Base-by-base conservation (phyloP, 2,329 filamentous ascomycete species). In the Aureobasidium vineae region DNA sequence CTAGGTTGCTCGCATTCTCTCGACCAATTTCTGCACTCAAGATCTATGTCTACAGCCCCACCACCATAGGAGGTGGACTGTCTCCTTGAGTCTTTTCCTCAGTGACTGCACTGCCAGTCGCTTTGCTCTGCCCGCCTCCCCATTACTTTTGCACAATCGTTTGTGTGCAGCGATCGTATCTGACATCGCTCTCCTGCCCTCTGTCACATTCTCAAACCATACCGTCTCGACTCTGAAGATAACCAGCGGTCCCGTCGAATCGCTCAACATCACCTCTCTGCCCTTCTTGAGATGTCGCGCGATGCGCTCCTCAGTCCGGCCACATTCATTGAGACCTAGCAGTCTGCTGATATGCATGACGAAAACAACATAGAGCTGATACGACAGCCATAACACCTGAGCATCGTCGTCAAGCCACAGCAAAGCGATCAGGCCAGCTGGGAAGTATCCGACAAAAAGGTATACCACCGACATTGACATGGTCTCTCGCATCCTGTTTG, bases 321-420 rank as follows among this genome's bases (percentile, higher is more conserved):
- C 28, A 21, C 50, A 36, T 21, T 31, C 52, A 40, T 54, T 54
- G 16, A 54, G n/a, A 6, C 52, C 52, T 31, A 54, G 5, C 3
- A 54, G 33, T n/a, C 52, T 31, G n/a, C 52, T n/a, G n/a, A 54
- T 15, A n/a, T 54, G 52, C 52, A 54, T 54, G 8, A 26, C 52
- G 4, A 54, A 54, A 23, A 54, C 52, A 5, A 54, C 11, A 23
- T 54, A 54, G n/a, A 54, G 52, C 52, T 54, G 52, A 38, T 54
- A 54, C 33, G n/a, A 38, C n/a, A 54, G 19, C 52, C 52, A 54
- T 7, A 54, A 8, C 10, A 28, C 6, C 13, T 54, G 52, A 19
- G 52, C 52, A 38, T 54, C 52, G 11, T 54, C 33, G 52, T 38
- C 15, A 23, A 54, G 19, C 52, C 52, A 54, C 31, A 54, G n/a